Percentiles rank a stretch among this genome's conserved stretches.
Evolutionary conservation across 306 rosid species (phyloP).

Genomic region (Begonia masoniana): DNA sequence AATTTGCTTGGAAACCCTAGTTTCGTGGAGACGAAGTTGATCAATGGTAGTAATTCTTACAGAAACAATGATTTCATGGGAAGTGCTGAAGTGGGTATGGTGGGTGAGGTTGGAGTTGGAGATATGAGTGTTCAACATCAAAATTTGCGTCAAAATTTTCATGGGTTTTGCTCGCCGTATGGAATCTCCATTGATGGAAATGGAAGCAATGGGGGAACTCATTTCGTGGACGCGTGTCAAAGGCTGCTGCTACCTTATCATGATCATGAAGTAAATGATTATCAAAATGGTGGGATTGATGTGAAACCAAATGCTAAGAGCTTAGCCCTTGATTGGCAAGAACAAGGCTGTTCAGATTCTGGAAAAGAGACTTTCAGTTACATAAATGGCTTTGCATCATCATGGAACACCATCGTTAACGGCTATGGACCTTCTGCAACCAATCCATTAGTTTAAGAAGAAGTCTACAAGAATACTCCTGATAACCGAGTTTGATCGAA

Average conservation of each 20-base stretch:
- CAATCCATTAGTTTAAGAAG: conserved; percentile 39
- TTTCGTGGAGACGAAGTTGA: conserved; percentile 18
- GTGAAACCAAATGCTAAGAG: conserved; percentile 77
- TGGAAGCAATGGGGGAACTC: conserved; percentile 14
- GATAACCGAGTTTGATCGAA: too few relatives aligned
- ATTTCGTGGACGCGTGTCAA: conserved; percentile 60
- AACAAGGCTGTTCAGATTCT: conserved; percentile 57
- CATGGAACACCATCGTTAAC: conserved; percentile 58
- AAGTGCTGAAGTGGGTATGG: conserved; percentile 27
- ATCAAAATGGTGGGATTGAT: conserved; percentile 31
- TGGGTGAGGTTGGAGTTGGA: conserved; percentile 24
- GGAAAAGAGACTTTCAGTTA: conserved; percentile 56
- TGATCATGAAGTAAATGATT: conserved; percentile 17
- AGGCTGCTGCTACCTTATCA: conserved; percentile 66
- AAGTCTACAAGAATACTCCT: too few relatives aligned
- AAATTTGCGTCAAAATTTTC: conserved; percentile 24
- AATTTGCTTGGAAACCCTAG: conserved; percentile 41
- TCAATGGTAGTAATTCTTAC: conserved; percentile 22
- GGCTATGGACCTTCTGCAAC: conserved; percentile 61
- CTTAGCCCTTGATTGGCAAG: conserved; percentile 89
- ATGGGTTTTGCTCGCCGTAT: conserved; percentile 38
- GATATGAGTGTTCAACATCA: conserved; percentile 1
- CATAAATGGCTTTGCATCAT: conserved; percentile 49
- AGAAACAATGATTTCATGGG: conserved; percentile 47
- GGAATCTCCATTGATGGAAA: conserved; percentile 43